These are phyloP conservation scores for Russula lepida DNA, from an alignment of 768 basidiomycete genomes.

Conservation along the genomic window DNA sequence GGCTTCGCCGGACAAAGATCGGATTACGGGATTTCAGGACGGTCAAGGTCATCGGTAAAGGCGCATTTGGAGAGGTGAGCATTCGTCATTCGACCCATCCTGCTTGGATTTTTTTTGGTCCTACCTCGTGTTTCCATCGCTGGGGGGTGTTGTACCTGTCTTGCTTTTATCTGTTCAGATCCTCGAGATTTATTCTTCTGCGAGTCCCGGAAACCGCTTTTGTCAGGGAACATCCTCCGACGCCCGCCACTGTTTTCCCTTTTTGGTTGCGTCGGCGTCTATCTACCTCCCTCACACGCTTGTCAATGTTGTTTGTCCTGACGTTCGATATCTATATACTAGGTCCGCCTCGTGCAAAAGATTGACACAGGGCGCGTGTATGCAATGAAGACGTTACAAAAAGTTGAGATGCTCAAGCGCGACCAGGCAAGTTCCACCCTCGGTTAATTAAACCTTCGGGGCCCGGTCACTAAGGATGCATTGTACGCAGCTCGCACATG, in stretches of 20 bases:
- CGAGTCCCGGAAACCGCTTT: neutral
- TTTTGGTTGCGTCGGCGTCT: neutral
- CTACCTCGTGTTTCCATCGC: neutral
- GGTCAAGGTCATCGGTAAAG: slow-evolving; percentile 99
- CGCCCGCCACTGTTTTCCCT: neutral
- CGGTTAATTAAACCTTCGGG: neutral
- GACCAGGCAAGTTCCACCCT: slow-evolving; percentile 67
- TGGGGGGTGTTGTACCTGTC: neutral
- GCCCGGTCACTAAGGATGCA: neutral
- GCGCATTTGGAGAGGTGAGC: slow-evolving; percentile 93
- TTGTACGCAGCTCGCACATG: slow-evolving; percentile 75
- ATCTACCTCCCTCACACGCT: neutral
- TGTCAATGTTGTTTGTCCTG: neutral
- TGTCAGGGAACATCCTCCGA: neutral
- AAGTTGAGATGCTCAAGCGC: slow-evolving; percentile 98
- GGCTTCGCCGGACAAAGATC: slow-evolving; percentile 81
- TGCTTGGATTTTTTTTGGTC: neutral
- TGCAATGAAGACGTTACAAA: slow-evolving; percentile 96
- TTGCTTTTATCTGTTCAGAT: neutral
- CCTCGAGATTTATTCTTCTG: neutral
- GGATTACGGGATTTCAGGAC: slow-evolving; percentile 90
- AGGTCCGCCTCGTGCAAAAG: slow-evolving; percentile 95
- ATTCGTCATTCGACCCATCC: neutral
- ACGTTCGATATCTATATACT: neutral
- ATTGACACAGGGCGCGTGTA: slow-evolving; percentile 96